Evolutionary conservation across 495 filamentous ascomycete genomes (phyloP).

Genomic region (Penicillium subrubescens): DNA sequence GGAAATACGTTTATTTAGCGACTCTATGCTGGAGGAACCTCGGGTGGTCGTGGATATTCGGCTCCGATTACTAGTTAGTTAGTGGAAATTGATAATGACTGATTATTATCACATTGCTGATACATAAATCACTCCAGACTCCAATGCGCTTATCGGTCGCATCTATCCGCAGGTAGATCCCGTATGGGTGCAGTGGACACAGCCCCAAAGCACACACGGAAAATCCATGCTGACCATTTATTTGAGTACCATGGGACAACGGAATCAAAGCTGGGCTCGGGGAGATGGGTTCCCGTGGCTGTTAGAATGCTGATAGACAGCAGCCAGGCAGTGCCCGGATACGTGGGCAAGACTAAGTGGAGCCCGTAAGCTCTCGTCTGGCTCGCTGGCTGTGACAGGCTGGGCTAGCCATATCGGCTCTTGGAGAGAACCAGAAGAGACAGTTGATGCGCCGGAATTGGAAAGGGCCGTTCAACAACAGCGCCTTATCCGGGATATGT

Average conservation of each 20-base stretch:
- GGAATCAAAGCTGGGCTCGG: background rate
- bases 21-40: background rate
- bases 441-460: background rate
- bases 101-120: background rate
- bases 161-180: slow-evolving; percentile 8
- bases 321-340: background rate
- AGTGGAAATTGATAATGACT: slow-evolving; percentile 20
- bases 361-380: background rate
- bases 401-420: background rate
- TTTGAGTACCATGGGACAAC: background rate
- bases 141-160: background rate
- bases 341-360: background rate
- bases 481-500: background rate
- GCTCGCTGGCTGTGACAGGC: background rate
- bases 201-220: slow-evolving; percentile 1
- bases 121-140: background rate
- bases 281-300: background rate
- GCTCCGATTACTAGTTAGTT: slow-evolving; percentile 16
- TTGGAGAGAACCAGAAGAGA: background rate
- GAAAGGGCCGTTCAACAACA: background rate
- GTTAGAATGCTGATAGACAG: background rate
- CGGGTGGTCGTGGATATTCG: background rate
- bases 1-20: background rate
- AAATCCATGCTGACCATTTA: background rate
- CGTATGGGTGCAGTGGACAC: background rate